Conservation (phyloP, 169 alveolate genomes). For the Babesia ovis region DNA sequence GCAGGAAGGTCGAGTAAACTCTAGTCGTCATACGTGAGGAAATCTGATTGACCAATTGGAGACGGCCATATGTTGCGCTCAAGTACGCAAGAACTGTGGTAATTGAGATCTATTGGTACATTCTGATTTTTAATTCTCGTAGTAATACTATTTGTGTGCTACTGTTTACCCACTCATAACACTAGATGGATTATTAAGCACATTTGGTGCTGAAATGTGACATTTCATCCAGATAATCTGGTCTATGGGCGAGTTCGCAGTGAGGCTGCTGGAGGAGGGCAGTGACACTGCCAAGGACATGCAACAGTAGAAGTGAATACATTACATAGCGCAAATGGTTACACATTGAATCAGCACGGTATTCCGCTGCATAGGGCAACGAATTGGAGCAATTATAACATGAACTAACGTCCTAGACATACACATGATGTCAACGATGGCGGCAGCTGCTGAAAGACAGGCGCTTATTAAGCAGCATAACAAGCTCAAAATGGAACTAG, state of each 20-base stretch:
- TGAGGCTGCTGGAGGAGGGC: too few relatives aligned
- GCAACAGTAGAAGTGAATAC: too few relatives aligned
- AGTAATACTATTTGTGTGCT: neutral
- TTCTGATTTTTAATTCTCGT: conserved; percentile 11
- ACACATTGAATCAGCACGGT: neutral
- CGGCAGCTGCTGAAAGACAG: conserved; percentile 20
- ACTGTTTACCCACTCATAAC: too few relatives aligned
- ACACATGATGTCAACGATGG: conserved; percentile 4
- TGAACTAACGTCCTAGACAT: too few relatives aligned
- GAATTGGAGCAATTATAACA: too few relatives aligned
- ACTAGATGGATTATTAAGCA: too few relatives aligned
- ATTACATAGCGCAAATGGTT: neutral
- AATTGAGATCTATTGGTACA: conserved; percentile 13
- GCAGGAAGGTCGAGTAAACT: conserved; percentile 85
- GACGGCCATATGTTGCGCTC: neutral
- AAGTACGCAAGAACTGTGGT: neutral
- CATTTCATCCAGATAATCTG: too few relatives aligned
- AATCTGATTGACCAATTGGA: neutral
- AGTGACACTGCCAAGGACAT: too few relatives aligned
- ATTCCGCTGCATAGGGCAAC: too few relatives aligned
- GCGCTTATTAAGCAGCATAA: conserved; percentile 39
- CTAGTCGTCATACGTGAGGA: neutral
- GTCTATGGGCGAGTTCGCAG: too few relatives aligned
- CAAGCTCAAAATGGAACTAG: conserved; percentile 20
- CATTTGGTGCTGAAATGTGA: too few relatives aligned